Conservation (phyloP, 164 flowering plant species). For the Vitis labrusca region DNA sequence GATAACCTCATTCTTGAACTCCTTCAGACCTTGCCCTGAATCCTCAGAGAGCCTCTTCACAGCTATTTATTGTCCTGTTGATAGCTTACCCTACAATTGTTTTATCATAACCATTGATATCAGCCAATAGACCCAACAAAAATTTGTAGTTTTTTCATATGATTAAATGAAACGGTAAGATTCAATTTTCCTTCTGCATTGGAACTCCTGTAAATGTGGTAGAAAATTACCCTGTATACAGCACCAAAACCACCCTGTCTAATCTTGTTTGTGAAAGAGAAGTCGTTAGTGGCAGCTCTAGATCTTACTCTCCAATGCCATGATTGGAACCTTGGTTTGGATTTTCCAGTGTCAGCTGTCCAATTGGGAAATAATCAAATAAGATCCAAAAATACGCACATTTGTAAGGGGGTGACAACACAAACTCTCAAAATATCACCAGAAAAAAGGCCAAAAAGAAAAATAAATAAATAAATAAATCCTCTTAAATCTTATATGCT, state of each 20-base stretch:
- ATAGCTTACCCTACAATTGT: slow-evolving; percentile 24
- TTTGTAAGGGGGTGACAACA: background rate
- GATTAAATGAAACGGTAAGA: too few species aligned
- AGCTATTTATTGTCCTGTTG: slow-evolving; percentile 39
- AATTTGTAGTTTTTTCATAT: too few species aligned
- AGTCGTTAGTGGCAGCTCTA: slow-evolving; percentile 27
- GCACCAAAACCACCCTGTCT: slow-evolving; percentile 39
- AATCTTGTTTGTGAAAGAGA: slow-evolving; percentile 17
- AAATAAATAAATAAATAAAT: too few species aligned
- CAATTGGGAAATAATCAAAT: background rate
- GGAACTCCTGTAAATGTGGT: background rate
- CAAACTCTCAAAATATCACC: too few species aligned
- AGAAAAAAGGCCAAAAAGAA: too few species aligned
- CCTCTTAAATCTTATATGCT: too few species aligned
- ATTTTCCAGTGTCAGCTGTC: background rate
- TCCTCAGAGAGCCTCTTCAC: slow-evolving; percentile 35
- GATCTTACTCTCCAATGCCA: slow-evolving; percentile 3
- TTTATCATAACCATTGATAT: too few species aligned
- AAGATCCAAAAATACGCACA: background rate
- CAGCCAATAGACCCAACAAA: too few species aligned
- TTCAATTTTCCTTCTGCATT: too few species aligned
- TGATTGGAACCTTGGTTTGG: background rate
- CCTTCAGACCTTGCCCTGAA: slow-evolving; percentile 36
- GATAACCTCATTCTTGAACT: slow-evolving; percentile 47
- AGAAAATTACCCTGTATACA: slow-evolving; percentile 23